Evolutionary conservation across 108 stramenopile genomes (phyloP), one percentile per base, ranked within the genome.

Genomic region (Cyclotella atomus): DNA sequence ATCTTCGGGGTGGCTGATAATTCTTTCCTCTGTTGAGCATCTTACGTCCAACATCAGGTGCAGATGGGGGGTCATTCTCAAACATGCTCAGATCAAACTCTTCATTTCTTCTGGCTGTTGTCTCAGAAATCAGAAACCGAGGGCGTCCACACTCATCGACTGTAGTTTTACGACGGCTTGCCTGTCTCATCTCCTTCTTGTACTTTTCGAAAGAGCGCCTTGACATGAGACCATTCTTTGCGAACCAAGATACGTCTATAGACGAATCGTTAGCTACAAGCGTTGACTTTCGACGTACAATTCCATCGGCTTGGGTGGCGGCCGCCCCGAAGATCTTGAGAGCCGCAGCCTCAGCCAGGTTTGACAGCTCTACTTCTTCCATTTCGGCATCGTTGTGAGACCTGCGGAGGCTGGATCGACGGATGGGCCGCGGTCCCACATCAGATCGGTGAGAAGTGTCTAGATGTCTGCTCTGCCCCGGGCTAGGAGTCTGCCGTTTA

Each of bases 221-320:
- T 7, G 46, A 49, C 65, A 67, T 67, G 25, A 67, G 3, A 20
- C 65, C 50, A 14, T 29, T 45, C 17, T 12, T 3, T 3, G 65
- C 65, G 30, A 67, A 67, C 65, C 65, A 67, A 32, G 46, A 52
- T 19, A 29, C 49, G 34, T 56, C 55, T 7, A 56, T 6, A 32
- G 55, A 30, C 17, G 55, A 28, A 28, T 56, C 30, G 3, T 56
- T 32, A 28, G 55, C 6, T 8, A 56, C 55, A 14, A 56, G 25
- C 3, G 55, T 56, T 4, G 55, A 56, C 16, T 52, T 52, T 14
- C 55, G 23, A 10, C 7, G 55, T 56, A n/a, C 4, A 30, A 10
- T 6, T 6, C 25, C 55, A 56, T 28, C 55, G 23, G 5, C 17
- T 32, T 5, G 5, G 17, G 27, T n/a, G 20, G 55, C 55, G 30